phyloP scores from a whole-genome alignment of 805 yeast genomes.

The Suhomyces pyralidae region DNA sequence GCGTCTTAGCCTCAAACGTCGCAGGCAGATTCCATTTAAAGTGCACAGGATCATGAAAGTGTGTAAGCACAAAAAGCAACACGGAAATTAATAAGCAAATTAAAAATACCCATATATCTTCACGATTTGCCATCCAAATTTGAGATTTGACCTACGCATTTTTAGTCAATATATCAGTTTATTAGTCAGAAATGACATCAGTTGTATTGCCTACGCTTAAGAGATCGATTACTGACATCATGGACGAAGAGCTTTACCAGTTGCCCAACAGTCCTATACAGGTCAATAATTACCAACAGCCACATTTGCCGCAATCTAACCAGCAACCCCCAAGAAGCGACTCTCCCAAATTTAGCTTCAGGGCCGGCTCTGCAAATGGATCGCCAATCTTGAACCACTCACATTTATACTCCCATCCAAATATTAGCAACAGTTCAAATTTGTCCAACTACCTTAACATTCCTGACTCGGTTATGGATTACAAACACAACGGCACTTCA shows the following conservation, averaged over 20 bases:
- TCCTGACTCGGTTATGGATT: conserved; percentile 31
- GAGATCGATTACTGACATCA: conserved; percentile 53
- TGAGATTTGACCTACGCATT: not conserved
- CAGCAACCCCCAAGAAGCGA: conserved; percentile 8
- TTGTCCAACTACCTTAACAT: conserved; percentile 28
- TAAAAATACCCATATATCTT: conserved; percentile 6
- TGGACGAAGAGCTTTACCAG: conserved; percentile 59
- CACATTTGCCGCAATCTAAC: not conserved
- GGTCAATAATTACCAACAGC: conserved; percentile 2
- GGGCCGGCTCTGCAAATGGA: conserved; percentile 6
- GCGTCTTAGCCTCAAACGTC: not conserved
- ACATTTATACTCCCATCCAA: conserved; percentile 11
- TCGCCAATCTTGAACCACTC: conserved; percentile 10
- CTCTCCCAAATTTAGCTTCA: conserved; percentile 8
- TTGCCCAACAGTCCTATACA: conserved; percentile 24
- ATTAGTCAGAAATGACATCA: conserved; percentile 39
- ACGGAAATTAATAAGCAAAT: conserved; percentile 8
- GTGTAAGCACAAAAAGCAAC: conserved; percentile 3
- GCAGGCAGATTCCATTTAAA: not conserved
- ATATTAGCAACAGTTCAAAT: conserved; percentile 16
- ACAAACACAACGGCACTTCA: conserved; percentile 14
- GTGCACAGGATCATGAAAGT: not conserved
- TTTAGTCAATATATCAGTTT: not conserved
- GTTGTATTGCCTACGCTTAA: conserved; percentile 50
- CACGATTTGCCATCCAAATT: conserved; percentile 5